Evolutionary conservation across 257 asterid species (phyloP).

Genomic region (Forsythia suspensa): DNA sequence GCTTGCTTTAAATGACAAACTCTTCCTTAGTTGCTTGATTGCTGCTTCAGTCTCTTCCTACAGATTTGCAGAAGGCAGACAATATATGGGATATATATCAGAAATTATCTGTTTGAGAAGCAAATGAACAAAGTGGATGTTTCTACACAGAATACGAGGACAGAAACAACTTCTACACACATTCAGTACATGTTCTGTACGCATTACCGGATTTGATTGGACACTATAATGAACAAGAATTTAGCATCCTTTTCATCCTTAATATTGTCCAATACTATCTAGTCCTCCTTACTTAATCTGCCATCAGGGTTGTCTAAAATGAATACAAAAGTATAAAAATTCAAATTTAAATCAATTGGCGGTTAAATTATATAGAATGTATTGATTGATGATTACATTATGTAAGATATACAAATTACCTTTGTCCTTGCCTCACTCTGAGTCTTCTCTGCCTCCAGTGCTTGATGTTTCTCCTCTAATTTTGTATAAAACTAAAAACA

Average conservation of each 20-base stretch:
- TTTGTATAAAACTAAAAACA: slow-evolving; percentile 57
- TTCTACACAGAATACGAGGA: neutral
- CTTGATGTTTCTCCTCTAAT: slow-evolving; percentile 78
- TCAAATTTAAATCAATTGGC: neutral
- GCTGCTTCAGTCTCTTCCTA: slow-evolving; percentile 81
- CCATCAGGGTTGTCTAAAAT: neutral
- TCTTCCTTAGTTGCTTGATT: slow-evolving; percentile 73
- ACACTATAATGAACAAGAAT: neutral
- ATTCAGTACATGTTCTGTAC: neutral
- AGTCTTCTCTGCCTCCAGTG: slow-evolving; percentile 58
- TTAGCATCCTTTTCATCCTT: neutral
- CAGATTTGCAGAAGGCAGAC: slow-evolving; percentile 17
- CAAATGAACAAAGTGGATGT: neutral
- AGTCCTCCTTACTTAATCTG: neutral
- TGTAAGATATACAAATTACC: slow-evolving; percentile 25
- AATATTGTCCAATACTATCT: neutral
- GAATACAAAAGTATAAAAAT: neutral
- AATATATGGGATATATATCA: slow-evolving; percentile 6
- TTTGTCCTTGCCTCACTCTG: slow-evolving; percentile 51
- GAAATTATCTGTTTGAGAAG: neutral
- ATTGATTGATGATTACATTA: neutral
- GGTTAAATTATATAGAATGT: neutral
- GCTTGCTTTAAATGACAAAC: slow-evolving; percentile 74
- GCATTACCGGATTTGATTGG: neutral
- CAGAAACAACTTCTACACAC: neutral